Percentiles rank a stretch among this genome's conserved stretches.
Conservation (phyloP, 441 rosid species). For the Adansonia madagascariensis region DNA sequence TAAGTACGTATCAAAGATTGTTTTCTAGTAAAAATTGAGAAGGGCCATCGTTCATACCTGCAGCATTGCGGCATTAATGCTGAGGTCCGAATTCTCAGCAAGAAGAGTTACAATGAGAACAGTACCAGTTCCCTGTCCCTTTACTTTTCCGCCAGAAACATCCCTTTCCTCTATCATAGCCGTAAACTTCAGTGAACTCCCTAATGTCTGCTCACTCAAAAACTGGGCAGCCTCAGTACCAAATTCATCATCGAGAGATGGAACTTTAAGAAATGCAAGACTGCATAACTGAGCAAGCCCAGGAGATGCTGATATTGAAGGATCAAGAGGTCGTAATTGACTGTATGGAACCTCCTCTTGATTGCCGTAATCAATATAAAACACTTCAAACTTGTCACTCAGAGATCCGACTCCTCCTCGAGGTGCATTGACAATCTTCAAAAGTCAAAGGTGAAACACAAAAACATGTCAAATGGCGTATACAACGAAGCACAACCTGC, state of each 20-base stretch:
- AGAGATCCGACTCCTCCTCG: conserved; percentile 70
- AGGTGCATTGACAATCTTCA: conserved; percentile 88
- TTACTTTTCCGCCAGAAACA: conserved; percentile 80
- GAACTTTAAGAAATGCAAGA: conserved; percentile 90
- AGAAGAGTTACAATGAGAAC: conserved; percentile 68
- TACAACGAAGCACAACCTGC: background rate
- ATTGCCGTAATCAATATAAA: conserved; percentile 86
- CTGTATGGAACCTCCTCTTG: conserved; percentile 84
- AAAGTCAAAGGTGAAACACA: conserved; percentile 22
- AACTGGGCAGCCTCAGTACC: conserved; percentile 85
- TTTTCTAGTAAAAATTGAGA: background rate
- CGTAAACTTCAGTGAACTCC: conserved; percentile 66
- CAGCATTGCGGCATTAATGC: conserved; percentile 83
- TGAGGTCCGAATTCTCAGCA: conserved; percentile 78
- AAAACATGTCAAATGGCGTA: conserved; percentile 2
- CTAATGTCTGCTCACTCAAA: conserved; percentile 61
- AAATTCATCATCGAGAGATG: conserved; percentile 73
- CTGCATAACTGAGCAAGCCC: conserved; percentile 92
- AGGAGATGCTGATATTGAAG: conserved; percentile 70
- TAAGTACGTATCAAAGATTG: background rate
- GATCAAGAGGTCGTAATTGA: conserved; percentile 71
- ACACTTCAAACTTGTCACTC: conserved; percentile 43
- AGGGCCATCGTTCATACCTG: conserved; percentile 52
- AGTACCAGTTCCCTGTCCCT: conserved; percentile 95
- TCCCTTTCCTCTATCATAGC: conserved; percentile 91